These are phyloP conservation scores for Aspergillus candidus DNA, from an alignment of 2,329 filamentous ascomycete genomes.

Conservation along the genomic window DNA sequence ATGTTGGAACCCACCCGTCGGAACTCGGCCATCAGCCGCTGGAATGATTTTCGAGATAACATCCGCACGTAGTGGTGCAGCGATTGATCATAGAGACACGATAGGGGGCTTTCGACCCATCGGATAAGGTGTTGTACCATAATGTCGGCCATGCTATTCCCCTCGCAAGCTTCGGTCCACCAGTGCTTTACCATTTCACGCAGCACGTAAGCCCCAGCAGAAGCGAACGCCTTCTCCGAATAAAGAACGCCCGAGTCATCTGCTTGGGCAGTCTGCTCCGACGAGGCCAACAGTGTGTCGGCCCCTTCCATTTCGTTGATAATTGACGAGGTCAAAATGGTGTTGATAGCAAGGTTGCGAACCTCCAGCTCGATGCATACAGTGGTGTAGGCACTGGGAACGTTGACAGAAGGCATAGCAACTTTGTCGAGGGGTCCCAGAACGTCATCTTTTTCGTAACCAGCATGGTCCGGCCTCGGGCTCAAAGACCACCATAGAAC, in stretches of 20 bases:
- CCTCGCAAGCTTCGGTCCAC: slow-evolving; percentile 91
- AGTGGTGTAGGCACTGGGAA: slow-evolving; percentile 86
- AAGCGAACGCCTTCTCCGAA: slow-evolving; percentile 87
- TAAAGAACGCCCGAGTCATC: slow-evolving; percentile 64
- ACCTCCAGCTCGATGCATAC: slow-evolving; percentile 95
- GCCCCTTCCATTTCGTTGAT: slow-evolving; percentile 94
- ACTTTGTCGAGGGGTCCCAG: slow-evolving; percentile 75
- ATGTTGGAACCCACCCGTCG: slow-evolving; percentile 90
- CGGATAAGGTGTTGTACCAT: slow-evolving; percentile 96
- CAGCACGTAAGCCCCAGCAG: slow-evolving; percentile 80
- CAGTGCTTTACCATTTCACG: slow-evolving; percentile 98
- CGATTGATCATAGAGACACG: slow-evolving; percentile 89
- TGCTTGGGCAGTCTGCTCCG: slow-evolving; percentile 55
- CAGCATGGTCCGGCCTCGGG: slow-evolving; percentile 86
- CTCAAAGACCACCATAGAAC: slow-evolving; percentile 95
- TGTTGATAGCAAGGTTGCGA: slow-evolving; percentile 94
- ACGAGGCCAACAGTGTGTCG: slow-evolving; percentile 79
- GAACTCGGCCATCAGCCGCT: slow-evolving; percentile 96
- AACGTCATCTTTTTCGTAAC: slow-evolving; percentile 89
- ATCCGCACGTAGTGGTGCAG: slow-evolving; percentile 97
- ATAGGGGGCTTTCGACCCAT: slow-evolving; percentile 91
- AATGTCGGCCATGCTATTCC: slow-evolving; percentile 90
- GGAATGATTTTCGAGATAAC: slow-evolving; percentile 95
- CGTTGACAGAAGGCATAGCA: slow-evolving; percentile 89
- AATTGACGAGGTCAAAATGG: slow-evolving; percentile 89